phyloP scores from a whole-genome alignment of 2,329 filamentous ascomycete genomes.

The Simplicillium aogashimaense region DNA sequence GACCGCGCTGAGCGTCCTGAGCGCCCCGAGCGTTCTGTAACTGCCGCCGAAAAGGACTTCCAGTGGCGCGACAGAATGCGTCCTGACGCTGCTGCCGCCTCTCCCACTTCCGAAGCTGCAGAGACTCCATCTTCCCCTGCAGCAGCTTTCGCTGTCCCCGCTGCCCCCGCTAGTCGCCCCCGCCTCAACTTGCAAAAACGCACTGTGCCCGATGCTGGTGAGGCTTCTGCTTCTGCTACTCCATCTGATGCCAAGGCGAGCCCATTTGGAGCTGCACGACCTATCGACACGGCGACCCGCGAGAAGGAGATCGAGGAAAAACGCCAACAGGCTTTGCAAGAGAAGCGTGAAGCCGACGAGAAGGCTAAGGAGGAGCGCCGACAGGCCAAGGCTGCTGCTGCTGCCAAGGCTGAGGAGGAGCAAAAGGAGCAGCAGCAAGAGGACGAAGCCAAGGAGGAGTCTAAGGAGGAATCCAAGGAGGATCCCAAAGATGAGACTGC shows the following conservation, averaged over 20 bases:
- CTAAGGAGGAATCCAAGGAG: slow-evolving; percentile 15
- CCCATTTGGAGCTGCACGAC: slow-evolving; percentile 86
- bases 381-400: slow-evolving; percentile 47
- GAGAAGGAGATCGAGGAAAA: slow-evolving; percentile 90
- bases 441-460: slow-evolving; percentile 19
- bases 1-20: slow-evolving; percentile 64
- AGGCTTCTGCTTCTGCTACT: slow-evolving; percentile 30
- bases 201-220: slow-evolving; percentile 67
- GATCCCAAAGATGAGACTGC: slow-evolving; percentile 24
- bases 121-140: slow-evolving; percentile 67
- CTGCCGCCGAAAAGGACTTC: slow-evolving; percentile 84
- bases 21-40: slow-evolving; percentile 58
- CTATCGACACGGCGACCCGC: slow-evolving; percentile 84
- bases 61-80: slow-evolving; percentile 90
- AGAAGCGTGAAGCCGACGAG: slow-evolving; percentile 82
- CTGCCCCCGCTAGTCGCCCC: slow-evolving; percentile 55
- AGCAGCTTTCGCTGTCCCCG: slow-evolving; percentile 32
- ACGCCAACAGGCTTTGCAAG: slow-evolving; percentile 59
- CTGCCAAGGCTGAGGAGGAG: slow-evolving; percentile 29
- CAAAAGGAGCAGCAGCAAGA: slow-evolving; percentile 17
- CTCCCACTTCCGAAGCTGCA: slow-evolving; percentile 61
- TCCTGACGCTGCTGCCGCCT: slow-evolving; percentile 58
- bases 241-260: slow-evolving; percentile 73
- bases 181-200: slow-evolving; percentile 84
- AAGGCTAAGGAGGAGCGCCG: slow-evolving; percentile 70